A percentile compares a stretch with the other conserved stretches of the same genome.
Evolutionary conservation across 1,284 basidiomycete species (phyloP).

Genomic region (Naganishia albida): DNA sequence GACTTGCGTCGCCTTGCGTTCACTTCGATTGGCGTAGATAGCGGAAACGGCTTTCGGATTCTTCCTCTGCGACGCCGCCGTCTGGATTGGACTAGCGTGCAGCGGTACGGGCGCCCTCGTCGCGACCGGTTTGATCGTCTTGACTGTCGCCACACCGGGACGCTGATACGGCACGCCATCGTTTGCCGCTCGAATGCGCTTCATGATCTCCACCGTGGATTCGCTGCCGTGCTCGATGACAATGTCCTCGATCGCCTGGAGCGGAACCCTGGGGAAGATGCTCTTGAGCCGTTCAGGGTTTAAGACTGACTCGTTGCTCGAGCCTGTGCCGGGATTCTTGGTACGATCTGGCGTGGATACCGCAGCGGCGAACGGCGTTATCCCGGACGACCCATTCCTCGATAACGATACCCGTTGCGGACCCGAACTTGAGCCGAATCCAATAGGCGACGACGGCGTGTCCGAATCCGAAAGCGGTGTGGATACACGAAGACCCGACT

Average conservation of each 20-base stretch:
- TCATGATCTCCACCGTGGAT: constrained; percentile 1
- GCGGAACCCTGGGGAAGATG: constrained; percentile 1
- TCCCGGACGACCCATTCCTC: background rate
- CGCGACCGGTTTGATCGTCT: constrained; percentile 10
- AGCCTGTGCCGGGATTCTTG: background rate
- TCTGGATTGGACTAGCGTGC: background rate
- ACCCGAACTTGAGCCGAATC: constrained; percentile 14
- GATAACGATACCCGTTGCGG: constrained; percentile 12
- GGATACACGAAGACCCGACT: constrained; percentile 4
- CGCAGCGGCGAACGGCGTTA: background rate
- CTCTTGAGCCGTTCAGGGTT: constrained; percentile 9
- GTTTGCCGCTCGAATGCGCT: constrained; percentile 7
- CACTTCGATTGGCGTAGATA: constrained; percentile 52
- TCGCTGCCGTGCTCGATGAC: constrained; percentile 24
- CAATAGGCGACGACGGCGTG: background rate
- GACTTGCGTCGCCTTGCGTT: constrained; percentile 29
- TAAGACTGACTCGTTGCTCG: background rate
- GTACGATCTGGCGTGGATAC: constrained; percentile 16
- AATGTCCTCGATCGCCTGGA: constrained; percentile 14
- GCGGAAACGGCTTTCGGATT: constrained; percentile 41
- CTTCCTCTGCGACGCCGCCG: background rate
- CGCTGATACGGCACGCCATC: background rate
- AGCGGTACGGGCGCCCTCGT: constrained; percentile 7
- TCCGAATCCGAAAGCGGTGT: constrained; percentile 9
- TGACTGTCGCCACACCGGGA: constrained; percentile 9